Base-by-base conservation (phyloP, 1,284 basidiomycete genomes). In the Anthracocystis walkeri region DNA sequence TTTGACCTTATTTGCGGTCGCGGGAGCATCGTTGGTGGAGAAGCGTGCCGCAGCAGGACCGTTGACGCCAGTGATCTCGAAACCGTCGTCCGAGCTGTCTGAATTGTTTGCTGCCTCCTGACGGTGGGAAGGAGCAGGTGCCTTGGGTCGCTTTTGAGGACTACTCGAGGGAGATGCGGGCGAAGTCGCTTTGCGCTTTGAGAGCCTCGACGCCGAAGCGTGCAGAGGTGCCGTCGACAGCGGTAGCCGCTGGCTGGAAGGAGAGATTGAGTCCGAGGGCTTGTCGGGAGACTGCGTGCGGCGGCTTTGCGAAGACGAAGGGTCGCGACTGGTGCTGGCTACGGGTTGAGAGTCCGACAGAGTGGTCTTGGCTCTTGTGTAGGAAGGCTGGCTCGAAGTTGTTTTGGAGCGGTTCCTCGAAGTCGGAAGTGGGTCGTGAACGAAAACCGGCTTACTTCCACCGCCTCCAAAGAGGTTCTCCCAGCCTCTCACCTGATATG, bases 401-500 rank as follows among this genome's bases (percentile, higher is more conserved):
- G 41, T 7, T 14, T 21, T 10, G 2, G 25, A 18, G 8, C 21
- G 58, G 7, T 33, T 27, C n/a, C 48, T 51, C 5, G 52, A 42
- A 12, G 42, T 50, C 7, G 38, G 50, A 25, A 25, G 21, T 7
- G 49, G 29, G n/a, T 41, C 27, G 42, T 58, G 35, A 29, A 57
- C 38, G 27, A 57, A 64, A 14, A 64, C 58, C 10, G 65, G 65
- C 35, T 55, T 64, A 21, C 60, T 51, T 33, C 57, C 70, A 0
- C 58, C 62, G 16, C 65, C 71, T 40, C 65, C 55, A 16, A 56
- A 69, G 10, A 68, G 55, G 33, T 65, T 48, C 21, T 74, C 71
- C 65, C 71, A 69, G 8, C 65, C 65, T 25, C 18, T 55, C 29
- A 74, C 56, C 6, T 69, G 58, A 42, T 69, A 69, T 0, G 65